These are phyloP conservation scores for Gaillardinia entomophila DNA, from an alignment of 805 yeast genomes.

Conservation along the genomic window DNA sequence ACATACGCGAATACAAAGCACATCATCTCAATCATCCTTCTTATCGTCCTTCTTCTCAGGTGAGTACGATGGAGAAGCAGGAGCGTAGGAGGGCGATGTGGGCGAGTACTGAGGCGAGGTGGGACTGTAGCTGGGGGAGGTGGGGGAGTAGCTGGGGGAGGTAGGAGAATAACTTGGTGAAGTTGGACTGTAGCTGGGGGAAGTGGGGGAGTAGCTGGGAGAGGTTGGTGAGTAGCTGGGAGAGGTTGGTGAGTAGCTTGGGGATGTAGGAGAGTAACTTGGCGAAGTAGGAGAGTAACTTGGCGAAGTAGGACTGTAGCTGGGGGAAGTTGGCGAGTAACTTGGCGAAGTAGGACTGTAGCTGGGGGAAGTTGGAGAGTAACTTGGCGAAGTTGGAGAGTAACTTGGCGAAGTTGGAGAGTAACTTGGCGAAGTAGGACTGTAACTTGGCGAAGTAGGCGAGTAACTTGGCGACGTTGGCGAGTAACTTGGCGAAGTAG, in stretches of 20 bases:
- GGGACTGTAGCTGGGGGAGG: slow-evolving; percentile 41
- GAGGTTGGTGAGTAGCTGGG: slow-evolving; percentile 56
- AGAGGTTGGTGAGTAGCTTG: slow-evolving; percentile 31
- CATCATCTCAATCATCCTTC: not conserved
- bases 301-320: slow-evolving; percentile 77
- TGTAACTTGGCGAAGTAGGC: slow-evolving; percentile 20
- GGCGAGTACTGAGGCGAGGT: slow-evolving; percentile 44
- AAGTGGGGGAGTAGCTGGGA: slow-evolving; percentile 21
- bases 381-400: slow-evolving; percentile 20
- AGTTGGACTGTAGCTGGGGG: slow-evolving; percentile 21
- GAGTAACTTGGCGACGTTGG: slow-evolving; percentile 24
- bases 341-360: slow-evolving; percentile 56
- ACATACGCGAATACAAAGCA: not conserved
- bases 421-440: slow-evolving; percentile 21
- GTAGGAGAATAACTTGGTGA: slow-evolving; percentile 22
- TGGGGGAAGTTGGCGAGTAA: slow-evolving; percentile 64
- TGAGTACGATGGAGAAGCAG: not conserved
- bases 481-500: slow-evolving; percentile 20
- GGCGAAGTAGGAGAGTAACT: slow-evolving; percentile 76
- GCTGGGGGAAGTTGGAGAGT: slow-evolving; percentile 44
- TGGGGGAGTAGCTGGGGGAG: slow-evolving; percentile 35
- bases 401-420: slow-evolving; percentile 21
- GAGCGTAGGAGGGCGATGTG: slow-evolving; percentile 24
- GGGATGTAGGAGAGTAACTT: slow-evolving; percentile 47
- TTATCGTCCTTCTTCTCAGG: not conserved